Evolutionary conservation across 2,329 filamentous ascomycete genomes (phyloP).

Genomic region (Ophiostoma ips): DNA sequence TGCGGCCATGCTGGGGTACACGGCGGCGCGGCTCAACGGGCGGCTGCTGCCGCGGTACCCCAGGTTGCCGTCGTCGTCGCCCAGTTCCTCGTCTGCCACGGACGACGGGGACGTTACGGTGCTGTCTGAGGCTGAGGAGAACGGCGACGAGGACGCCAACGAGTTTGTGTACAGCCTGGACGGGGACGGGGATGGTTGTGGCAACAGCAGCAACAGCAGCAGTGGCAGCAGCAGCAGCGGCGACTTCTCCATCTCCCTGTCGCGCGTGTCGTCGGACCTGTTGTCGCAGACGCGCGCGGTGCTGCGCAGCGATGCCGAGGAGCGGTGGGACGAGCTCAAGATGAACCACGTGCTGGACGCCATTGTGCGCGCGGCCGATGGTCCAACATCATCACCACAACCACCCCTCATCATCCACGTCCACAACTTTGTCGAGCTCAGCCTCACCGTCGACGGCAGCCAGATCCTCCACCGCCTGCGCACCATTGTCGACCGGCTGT

Average conservation of each 20-base stretch:
- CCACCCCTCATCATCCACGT: slow-evolving; percentile 56
- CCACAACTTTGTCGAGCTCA: slow-evolving; percentile 68
- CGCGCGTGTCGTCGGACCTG: slow-evolving; percentile 10
- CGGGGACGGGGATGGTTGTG: background rate
- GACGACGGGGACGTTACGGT: no score
- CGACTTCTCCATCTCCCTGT: slow-evolving; percentile 17
- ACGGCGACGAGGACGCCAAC: background rate
- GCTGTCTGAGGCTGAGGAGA: no score
- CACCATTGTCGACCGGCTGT: slow-evolving; percentile 55
- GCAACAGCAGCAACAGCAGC: slow-evolving; percentile 20
- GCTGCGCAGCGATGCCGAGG: slow-evolving; percentile 22
- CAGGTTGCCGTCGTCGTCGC: background rate
- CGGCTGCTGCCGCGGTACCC: slow-evolving; percentile 29
- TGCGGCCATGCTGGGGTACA: slow-evolving; percentile 42
- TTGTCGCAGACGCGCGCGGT: slow-evolving; percentile 9
- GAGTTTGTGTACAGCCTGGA: background rate
- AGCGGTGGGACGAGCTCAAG: slow-evolving; percentile 49
- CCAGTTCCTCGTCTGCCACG: no score
- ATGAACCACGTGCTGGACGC: slow-evolving; percentile 42
- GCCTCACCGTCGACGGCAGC: slow-evolving; percentile 52
- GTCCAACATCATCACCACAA: no score
- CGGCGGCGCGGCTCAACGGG: slow-evolving; percentile 39
- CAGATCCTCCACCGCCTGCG: slow-evolving; percentile 58
- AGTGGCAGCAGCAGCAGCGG: slow-evolving; percentile 20
- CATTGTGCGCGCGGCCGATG: slow-evolving; percentile 35